These are phyloP conservation scores for Aspergillus thermomutatus DNA, from an alignment of 2,329 filamentous ascomycete genomes.

Conservation along the genomic window DNA sequence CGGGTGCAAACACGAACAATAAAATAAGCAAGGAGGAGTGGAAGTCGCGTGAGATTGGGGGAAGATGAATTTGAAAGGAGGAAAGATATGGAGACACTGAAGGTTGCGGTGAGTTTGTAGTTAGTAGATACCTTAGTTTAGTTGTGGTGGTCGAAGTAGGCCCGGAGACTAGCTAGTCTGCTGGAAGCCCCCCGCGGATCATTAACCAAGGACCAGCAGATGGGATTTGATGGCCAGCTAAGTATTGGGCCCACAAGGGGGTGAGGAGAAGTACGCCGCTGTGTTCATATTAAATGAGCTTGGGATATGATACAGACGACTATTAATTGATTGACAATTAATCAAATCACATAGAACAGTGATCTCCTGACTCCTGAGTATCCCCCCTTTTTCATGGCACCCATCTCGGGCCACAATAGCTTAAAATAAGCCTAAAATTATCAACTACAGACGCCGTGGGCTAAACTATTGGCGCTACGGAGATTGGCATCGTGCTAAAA, in stretches of 20 bases:
- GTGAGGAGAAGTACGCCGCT: background rate
- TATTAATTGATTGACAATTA: background rate
- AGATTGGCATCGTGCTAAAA: background rate
- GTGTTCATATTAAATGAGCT: no score
- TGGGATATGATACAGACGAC: background rate
- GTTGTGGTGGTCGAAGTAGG: background rate
- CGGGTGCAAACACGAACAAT: background rate
- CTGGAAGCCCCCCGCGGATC: slow-evolving; percentile 17
- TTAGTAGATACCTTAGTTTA: background rate
- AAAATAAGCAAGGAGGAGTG: slow-evolving; percentile 11
- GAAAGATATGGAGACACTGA: slow-evolving; percentile 4
- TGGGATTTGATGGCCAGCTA: no score
- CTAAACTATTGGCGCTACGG: background rate
- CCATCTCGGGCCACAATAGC: background rate
- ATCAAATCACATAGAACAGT: background rate
- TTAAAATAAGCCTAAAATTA: background rate
- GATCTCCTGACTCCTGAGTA: background rate
- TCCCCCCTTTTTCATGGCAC: background rate
- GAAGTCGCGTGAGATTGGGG: slow-evolving; percentile 11
- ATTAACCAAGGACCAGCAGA: slow-evolving; percentile 8
- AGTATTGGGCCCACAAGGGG: background rate
- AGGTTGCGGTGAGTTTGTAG: background rate
- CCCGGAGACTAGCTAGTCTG: background rate
- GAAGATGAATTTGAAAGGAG: slow-evolving; percentile 11
- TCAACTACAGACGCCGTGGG: background rate